Conservation (phyloP, 2,329 filamentous ascomycete species). For the Paracoccidioides brasiliensis region DNA sequence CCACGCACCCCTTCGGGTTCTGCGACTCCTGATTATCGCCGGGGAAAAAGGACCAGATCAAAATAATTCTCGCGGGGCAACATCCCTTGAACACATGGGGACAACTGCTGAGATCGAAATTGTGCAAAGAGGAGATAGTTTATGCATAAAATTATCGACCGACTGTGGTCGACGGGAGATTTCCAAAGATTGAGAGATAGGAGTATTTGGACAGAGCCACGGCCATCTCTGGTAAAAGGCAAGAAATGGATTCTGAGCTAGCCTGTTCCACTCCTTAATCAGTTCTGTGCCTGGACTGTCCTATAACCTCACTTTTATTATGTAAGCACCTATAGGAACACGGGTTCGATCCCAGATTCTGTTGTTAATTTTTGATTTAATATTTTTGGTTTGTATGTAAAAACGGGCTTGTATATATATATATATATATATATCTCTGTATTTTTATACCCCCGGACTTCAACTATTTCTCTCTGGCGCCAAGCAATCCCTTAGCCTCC, state of each 20-base stretch:
- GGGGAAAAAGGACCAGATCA: no score
- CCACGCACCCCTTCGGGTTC: no score
- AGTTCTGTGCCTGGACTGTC: not conserved
- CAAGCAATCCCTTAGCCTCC: no score
- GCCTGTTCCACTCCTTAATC: constrained; percentile 51
- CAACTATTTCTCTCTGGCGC: no score
- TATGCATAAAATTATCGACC: constrained; percentile 29
- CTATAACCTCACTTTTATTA: constrained; percentile 1
- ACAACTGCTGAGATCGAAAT: no score
- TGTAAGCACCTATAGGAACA: not conserved
- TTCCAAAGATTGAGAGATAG: constrained; percentile 48
- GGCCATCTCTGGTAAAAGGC: constrained; percentile 72
- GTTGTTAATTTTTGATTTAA: not conserved
- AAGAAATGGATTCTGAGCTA: constrained; percentile 62
- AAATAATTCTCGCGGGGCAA: no score
- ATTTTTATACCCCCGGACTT: no score
- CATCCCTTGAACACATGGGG: no score
- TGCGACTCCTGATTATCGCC: no score
- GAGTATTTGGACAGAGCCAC: constrained; percentile 50
- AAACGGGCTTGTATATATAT: no score
- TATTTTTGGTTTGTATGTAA: not conserved
- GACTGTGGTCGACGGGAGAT: constrained; percentile 29
- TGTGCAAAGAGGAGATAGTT: not conserved
- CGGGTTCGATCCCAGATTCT: constrained; percentile 19
- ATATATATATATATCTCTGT: no score